Evolutionary conservation across 495 filamentous ascomycete species (phyloP).

Genomic region (Cryomyces minteri): DNA sequence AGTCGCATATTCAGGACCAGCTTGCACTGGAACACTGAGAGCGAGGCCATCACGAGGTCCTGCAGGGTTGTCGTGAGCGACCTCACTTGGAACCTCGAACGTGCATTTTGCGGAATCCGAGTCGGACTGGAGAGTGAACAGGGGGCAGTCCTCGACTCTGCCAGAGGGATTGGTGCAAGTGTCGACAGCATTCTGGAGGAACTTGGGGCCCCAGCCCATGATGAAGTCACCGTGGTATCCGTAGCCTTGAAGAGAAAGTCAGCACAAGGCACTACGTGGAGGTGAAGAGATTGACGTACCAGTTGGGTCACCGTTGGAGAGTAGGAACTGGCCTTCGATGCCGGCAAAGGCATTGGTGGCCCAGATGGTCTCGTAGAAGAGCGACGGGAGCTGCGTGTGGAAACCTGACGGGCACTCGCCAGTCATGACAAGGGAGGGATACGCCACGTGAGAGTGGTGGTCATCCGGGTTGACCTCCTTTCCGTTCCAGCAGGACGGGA

Average conservation of each 20-base stretch:
- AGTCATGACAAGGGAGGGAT: conserved; percentile 52
- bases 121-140: conserved; percentile 38
- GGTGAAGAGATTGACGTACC: conserved; percentile 19
- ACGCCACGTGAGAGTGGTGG: conserved; percentile 60
- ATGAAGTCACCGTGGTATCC: conserved; percentile 84
- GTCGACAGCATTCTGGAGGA: conserved; percentile 41
- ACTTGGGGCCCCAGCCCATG: conserved; percentile 50
- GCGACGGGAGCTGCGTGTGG: conserved; percentile 43
- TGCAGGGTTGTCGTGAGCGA: conserved; percentile 20
- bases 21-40: conserved; percentile 30
- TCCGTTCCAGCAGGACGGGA: conserved; percentile 86
- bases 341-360: conserved; percentile 51
- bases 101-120: conserved; percentile 20
- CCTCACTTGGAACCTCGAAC: conserved; percentile 26
- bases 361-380: conserved; percentile 86
- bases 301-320: conserved; percentile 67
- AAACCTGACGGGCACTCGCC: conserved; percentile 63
- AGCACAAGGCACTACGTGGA: conserved; percentile 1
- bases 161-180: conserved; percentile 30
- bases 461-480: conserved; percentile 38
- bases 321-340: conserved; percentile 50
- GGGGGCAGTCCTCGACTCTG: conserved; percentile 30
- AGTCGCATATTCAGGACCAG: conserved; percentile 32
- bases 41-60: conserved; percentile 28
- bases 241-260: conserved; percentile 28